phyloP scores from a whole-genome alignment of 345 rosid genomes.

The Arabis alpina region DNA sequence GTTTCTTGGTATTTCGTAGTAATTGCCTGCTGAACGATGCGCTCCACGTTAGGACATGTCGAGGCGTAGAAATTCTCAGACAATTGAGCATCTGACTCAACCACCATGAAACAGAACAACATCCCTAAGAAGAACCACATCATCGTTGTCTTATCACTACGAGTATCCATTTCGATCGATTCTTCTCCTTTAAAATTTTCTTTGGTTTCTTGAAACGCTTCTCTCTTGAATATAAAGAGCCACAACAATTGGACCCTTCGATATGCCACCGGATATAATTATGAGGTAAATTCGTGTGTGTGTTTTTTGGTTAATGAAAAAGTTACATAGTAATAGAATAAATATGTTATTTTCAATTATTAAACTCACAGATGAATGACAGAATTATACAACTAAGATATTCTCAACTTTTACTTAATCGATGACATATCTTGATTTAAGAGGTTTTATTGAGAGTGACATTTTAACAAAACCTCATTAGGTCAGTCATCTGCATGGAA shows the following conservation, averaged over 20 bases:
- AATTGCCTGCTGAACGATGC: constrained; percentile 62
- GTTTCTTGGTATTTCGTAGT: constrained; percentile 59
- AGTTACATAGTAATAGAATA: background rate
- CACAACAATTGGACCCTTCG: constrained; percentile 21
- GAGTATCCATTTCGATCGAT: constrained; percentile 3
- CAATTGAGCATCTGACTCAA: constrained; percentile 50
- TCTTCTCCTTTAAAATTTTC: background rate
- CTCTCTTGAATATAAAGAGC: constrained; percentile 22
- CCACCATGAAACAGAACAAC: constrained; percentile 33
- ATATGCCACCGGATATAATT: constrained; percentile 20
- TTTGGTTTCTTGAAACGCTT: background rate
- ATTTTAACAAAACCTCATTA: constrained; percentile 41
- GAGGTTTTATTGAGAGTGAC: constrained; percentile 41
- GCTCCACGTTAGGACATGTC: constrained; percentile 69
- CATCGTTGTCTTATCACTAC: background rate
- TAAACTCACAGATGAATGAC: no score
- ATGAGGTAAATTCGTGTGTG: background rate
- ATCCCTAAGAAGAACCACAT: constrained; percentile 33
- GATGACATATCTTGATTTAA: constrained; percentile 37
- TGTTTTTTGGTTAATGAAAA: background rate
- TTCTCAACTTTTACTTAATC: constrained; percentile 31
- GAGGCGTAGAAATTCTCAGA: constrained; percentile 57
- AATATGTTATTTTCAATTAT: background rate
- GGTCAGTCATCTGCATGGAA: constrained; percentile 41
- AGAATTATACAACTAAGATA: constrained; percentile 34